These are phyloP conservation scores for Trichoderma reesei DNA, from an alignment of 495 filamentous ascomycete species.

Conservation along the genomic window DNA sequence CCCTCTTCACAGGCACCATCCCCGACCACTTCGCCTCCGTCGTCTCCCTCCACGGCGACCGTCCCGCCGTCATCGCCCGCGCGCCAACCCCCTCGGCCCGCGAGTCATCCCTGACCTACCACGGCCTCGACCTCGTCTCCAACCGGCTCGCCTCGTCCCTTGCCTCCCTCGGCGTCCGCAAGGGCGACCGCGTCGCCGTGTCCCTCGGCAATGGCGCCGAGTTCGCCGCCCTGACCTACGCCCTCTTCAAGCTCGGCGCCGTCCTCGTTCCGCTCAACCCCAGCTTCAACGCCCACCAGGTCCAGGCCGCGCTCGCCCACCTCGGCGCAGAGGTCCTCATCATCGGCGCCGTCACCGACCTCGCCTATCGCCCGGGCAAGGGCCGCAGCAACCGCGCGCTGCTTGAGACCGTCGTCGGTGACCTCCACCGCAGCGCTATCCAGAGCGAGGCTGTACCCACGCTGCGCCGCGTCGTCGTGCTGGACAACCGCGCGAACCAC, in stretches of 20 bases:
- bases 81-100: conserved; percentile 17
- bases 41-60: conserved; percentile 63
- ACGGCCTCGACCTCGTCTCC: conserved; percentile 61
- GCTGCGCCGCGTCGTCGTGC: conserved; percentile 58
- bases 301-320: conserved; percentile 67
- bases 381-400: conserved; percentile 64
- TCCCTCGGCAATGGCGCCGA: conserved; percentile 79
- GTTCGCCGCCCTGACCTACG: conserved; percentile 74
- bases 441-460: conserved; percentile 58
- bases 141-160: conserved; percentile 70
- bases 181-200: conserved; percentile 79
- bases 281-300: conserved; percentile 72
- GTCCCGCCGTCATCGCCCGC: conserved; percentile 46
- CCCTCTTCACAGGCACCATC: conserved; percentile 64
- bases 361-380: conserved; percentile 64
- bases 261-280: conserved; percentile 90
- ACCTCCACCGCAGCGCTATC: conserved; percentile 25
- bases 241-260: conserved; percentile 84
- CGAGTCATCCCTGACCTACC: conserved; percentile 58
- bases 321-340: conserved; percentile 68
- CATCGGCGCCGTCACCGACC: conserved; percentile 76
- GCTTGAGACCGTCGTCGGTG: conserved; percentile 52
- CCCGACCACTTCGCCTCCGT: conserved; percentile 71
- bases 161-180: conserved; percentile 61
- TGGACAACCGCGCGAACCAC: conserved; percentile 66